Evolutionary conservation across 2,329 filamentous ascomycete genomes (phyloP).

Genomic region (Periconia digitata): DNA sequence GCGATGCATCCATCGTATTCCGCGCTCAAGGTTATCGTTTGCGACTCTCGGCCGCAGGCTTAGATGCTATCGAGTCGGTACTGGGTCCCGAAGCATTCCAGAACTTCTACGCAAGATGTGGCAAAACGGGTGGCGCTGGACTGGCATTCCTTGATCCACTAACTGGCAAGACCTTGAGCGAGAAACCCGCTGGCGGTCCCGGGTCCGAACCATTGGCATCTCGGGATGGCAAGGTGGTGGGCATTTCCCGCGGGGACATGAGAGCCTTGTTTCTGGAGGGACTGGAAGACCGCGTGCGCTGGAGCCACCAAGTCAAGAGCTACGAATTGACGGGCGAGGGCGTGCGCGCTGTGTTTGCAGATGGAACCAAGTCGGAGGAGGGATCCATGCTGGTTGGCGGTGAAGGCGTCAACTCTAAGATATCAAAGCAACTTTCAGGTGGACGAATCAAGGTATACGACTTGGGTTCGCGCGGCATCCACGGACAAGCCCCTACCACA

Average conservation of each 20-base stretch:
- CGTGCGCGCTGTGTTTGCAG: conserved; percentile 60
- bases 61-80: conserved; percentile 63
- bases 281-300: conserved; percentile 58
- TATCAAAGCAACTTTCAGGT: conserved; percentile 61
- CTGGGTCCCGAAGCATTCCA: conserved; percentile 53
- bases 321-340: conserved; percentile 60
- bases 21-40: conserved; percentile 66
- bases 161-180: conserved; percentile 51
- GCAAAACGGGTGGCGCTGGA: conserved; percentile 61
- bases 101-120: conserved; percentile 61
- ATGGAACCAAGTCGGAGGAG: conserved; percentile 61
- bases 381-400: conserved; percentile 63
- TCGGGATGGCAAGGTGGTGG: conserved; percentile 61
- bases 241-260: conserved; percentile 66
- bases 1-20: conserved; percentile 53
- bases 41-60: conserved; percentile 58
- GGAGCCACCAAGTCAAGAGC: conserved; percentile 58
- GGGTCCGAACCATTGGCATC: conserved; percentile 46
- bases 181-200: conserved; percentile 12
- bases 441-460: conserved; percentile 64
- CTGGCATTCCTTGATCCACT: conserved; percentile 55
- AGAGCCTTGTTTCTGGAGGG: conserved; percentile 60
- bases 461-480: conserved; percentile 64
- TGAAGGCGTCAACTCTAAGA: conserved; percentile 63
- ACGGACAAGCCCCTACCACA: conserved; percentile 64